phyloP scores from a whole-genome alignment of 441 rosid species.

The Euphorbia celastroides region DNA sequence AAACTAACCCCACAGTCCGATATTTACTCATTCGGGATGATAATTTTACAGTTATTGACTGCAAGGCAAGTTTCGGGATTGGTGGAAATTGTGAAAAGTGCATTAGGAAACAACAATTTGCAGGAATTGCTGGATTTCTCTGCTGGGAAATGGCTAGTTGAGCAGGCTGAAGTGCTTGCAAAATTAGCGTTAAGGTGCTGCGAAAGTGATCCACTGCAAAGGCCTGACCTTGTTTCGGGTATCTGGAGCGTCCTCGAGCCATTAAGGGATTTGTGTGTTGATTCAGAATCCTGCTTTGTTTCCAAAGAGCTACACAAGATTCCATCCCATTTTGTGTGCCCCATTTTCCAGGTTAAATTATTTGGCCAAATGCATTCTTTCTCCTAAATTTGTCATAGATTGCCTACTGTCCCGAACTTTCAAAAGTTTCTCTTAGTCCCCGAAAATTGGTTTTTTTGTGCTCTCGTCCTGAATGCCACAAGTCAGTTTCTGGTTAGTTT shows the following conservation, averaged over 20 bases:
- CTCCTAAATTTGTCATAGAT: too few relatives aligned
- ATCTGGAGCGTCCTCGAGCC: constrained; percentile 47
- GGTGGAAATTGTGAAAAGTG: constrained; percentile 55
- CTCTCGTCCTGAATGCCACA: too few relatives aligned
- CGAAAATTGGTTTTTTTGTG: too few relatives aligned
- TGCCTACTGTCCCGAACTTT: too few relatives aligned
- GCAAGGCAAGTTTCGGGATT: constrained; percentile 46
- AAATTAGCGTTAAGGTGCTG: constrained; percentile 67
- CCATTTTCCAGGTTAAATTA: constrained; percentile 68
- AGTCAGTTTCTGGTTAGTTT: too few relatives aligned
- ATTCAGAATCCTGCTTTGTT: constrained; percentile 25
- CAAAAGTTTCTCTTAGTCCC: too few relatives aligned
- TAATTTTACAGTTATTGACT: constrained; percentile 69
- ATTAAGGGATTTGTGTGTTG: constrained; percentile 33
- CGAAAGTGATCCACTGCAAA: constrained; percentile 34
- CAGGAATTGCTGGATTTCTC: constrained; percentile 53
- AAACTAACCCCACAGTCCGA: constrained; percentile 60
- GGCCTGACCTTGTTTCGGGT: constrained; percentile 57
- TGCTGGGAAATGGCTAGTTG: constrained; percentile 79
- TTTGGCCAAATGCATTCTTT: too few relatives aligned
- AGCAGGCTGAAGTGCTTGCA: constrained; percentile 51
- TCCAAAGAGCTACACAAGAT: constrained; percentile 40
- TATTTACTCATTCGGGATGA: constrained; percentile 68
- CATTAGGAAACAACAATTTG: constrained; percentile 56
- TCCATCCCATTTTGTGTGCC: constrained; percentile 87